These are phyloP conservation scores for Pharus latifolius DNA, from an alignment of 176 grass and related monocot species.

Conservation along the genomic window DNA sequence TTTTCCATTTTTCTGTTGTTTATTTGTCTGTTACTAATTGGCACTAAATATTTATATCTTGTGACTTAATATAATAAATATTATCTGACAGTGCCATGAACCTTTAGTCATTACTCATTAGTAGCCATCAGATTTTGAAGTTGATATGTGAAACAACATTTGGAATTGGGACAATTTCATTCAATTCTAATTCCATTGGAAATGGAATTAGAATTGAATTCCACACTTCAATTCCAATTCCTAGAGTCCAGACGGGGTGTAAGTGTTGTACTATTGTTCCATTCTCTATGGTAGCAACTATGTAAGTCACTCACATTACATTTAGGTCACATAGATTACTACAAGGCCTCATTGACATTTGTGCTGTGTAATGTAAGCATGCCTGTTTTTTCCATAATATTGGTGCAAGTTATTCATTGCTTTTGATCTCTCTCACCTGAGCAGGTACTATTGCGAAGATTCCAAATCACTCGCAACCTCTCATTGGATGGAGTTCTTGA, in stretches of 20 bases:
- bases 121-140: not conserved
- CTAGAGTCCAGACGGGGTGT: no score
- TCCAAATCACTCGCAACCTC: conserved; percentile 95
- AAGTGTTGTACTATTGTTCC: no score
- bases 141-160: not conserved
- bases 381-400: not conserved
- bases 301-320: not conserved
- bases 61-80: not conserved
- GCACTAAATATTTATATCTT: not conserved
- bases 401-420: not conserved
- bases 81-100: not conserved
- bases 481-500: conserved; percentile 95
- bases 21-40: not conserved
- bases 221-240: no score
- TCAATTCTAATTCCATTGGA: no score
- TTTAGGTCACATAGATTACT: not conserved
- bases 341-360: not conserved
- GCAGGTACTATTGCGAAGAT: conserved; percentile 81
- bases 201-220: no score
- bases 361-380: not conserved
- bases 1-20: not conserved
- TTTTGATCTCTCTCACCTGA: conserved; percentile 8
- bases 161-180: no score
- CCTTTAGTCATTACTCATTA: not conserved
- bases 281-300: not conserved